Evolutionary conservation across 2,329 filamentous ascomycete species (phyloP).

Genomic region (Teratosphaeria destructans): DNA sequence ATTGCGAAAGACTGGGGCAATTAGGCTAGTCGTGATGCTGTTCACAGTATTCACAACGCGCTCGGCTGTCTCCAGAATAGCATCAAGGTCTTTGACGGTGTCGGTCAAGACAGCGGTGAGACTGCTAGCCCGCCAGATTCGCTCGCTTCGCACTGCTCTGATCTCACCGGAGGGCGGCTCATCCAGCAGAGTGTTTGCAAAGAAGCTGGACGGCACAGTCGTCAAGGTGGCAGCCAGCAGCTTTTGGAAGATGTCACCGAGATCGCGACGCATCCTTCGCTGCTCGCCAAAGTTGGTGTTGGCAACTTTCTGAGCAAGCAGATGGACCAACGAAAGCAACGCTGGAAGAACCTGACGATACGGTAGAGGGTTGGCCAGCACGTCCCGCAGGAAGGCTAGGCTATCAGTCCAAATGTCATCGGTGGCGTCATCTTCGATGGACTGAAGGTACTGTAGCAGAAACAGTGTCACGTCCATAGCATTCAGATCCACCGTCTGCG

Average conservation of each 20-base stretch:
- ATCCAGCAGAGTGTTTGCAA: slow-evolving; percentile 18
- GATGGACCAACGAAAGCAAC: slow-evolving; percentile 77
- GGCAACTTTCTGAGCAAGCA: slow-evolving; percentile 88
- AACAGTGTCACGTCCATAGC: slow-evolving; percentile 82
- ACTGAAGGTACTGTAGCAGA: slow-evolving; percentile 77
- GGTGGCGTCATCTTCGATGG: slow-evolving; percentile 91
- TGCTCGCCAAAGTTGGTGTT: slow-evolving; percentile 97
- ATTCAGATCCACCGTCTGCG: slow-evolving; percentile 71
- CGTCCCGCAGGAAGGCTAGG: slow-evolving; percentile 77
- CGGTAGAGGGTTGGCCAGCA: slow-evolving; percentile 86
- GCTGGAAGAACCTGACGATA: slow-evolving; percentile 83
- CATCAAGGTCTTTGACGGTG: slow-evolving; percentile 69
- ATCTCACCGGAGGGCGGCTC: background rate
- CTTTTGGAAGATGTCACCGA: slow-evolving; percentile 83
- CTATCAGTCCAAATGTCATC: slow-evolving; percentile 98
- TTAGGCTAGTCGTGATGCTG: slow-evolving; percentile 72
- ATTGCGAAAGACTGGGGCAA: slow-evolving; percentile 71
- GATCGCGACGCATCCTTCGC: slow-evolving; percentile 77
- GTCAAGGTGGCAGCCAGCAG: slow-evolving; percentile 91
- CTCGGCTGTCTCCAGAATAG: slow-evolving; percentile 77
- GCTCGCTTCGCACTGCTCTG: background rate
- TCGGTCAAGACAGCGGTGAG: slow-evolving; percentile 68
- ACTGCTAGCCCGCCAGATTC: slow-evolving; percentile 39
- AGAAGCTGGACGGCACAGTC: slow-evolving; percentile 28
- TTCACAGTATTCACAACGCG: slow-evolving; percentile 67